Evolutionary conservation across 495 filamentous ascomycete species (phyloP).

Genomic region (Talaromyces wortmannii): DNA sequence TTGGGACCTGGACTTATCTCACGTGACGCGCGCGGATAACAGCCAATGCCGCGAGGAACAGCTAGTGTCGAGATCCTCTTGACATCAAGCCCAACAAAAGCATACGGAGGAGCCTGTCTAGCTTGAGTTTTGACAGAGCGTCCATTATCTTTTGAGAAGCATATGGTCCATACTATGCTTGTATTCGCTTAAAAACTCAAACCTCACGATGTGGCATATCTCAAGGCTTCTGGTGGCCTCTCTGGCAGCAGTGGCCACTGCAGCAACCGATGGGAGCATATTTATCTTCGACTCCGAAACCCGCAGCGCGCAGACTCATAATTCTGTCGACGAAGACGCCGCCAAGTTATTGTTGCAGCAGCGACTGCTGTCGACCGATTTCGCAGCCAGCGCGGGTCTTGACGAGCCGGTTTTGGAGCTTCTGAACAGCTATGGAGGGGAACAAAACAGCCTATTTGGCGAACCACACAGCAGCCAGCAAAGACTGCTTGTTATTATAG

Average conservation of each 20-base stretch:
- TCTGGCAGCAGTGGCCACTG: conserved; percentile 1
- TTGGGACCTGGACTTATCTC: no score
- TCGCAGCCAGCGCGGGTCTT: background rate
- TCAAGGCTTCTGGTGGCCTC: conserved; percentile 1
- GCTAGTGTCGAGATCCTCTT: no score
- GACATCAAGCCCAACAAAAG: background rate
- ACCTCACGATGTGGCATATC: background rate
- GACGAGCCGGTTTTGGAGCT: conserved; percentile 23
- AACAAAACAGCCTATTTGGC: conserved; percentile 21
- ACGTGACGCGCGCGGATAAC: background rate
- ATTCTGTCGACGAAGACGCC: background rate
- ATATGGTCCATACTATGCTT: background rate
- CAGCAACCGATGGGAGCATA: background rate
- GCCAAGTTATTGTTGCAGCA: conserved; percentile 5
- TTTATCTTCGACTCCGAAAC: background rate
- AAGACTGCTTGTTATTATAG: conserved; percentile 1
- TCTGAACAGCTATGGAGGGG: conserved; percentile 33
- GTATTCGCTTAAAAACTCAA: background rate
- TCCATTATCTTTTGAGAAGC: background rate
- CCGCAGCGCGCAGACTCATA: background rate
- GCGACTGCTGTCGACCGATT: background rate
- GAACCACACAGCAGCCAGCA: background rate
- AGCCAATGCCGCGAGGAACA: background rate
- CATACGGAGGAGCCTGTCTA: background rate
- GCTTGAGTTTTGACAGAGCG: background rate